phyloP scores from a whole-genome alignment of 2,329 filamentous ascomycete species.

The Trichoderma polysporum region DNA sequence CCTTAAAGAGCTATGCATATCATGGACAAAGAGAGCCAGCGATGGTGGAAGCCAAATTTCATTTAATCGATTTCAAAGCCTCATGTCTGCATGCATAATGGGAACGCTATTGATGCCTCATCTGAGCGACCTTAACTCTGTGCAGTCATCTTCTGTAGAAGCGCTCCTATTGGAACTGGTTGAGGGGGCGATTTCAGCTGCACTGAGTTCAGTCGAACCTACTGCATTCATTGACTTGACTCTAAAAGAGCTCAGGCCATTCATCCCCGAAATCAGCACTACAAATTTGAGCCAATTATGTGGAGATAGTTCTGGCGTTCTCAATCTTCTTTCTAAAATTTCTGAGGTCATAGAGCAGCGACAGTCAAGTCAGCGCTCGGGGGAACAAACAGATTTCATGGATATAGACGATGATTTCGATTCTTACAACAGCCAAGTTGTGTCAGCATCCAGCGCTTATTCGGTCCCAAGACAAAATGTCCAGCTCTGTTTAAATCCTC shows the following conservation, averaged over 20 bases:
- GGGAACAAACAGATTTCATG: constrained; percentile 55
- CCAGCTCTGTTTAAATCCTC: constrained; percentile 42
- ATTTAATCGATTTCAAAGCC: constrained; percentile 52
- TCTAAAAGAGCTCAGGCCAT: constrained; percentile 45
- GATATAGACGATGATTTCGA: constrained; percentile 67
- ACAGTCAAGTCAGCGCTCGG: constrained; percentile 28
- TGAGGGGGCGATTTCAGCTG: constrained; percentile 41
- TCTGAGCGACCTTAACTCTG: constrained; percentile 47
- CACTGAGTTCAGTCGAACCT: constrained; percentile 47
- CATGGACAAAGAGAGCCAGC: constrained; percentile 46
- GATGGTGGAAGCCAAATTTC: constrained; percentile 53
- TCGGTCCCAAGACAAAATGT: constrained; percentile 49
- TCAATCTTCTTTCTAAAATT: constrained; percentile 45
- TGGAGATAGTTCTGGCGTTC: constrained; percentile 40
- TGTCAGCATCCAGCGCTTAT: constrained; percentile 36
- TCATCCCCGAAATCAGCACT: constrained; percentile 46
- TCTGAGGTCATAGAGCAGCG: constrained; percentile 30
- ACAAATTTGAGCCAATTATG: constrained; percentile 40
- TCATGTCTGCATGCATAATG: constrained; percentile 49
- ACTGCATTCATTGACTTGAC: constrained; percentile 46
- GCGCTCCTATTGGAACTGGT: constrained; percentile 42
- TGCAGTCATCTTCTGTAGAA: constrained; percentile 51
- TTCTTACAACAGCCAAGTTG: constrained; percentile 55
- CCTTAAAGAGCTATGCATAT: constrained; percentile 45
- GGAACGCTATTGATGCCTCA: constrained; percentile 49